Percentiles rank a stretch among this genome's conserved stretches.
Conservation (phyloP, 768 basidiomycete genomes). For the Amyloporia xantha region DNA sequence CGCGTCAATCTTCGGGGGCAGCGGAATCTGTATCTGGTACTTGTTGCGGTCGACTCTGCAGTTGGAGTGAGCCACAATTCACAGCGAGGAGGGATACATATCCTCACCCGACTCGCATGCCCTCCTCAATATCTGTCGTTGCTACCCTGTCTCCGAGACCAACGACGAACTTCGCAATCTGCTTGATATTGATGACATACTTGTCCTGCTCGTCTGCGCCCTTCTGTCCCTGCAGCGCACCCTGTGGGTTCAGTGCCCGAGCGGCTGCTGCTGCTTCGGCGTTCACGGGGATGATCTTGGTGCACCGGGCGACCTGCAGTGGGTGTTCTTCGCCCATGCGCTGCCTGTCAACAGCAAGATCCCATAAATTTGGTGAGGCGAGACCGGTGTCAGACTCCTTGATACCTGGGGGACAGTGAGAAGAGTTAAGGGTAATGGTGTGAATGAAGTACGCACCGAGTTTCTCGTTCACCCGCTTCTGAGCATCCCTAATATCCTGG, state of each 20-base stretch:
- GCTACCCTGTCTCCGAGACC: conserved; percentile 95
- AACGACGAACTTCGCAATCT: conserved; percentile 99
- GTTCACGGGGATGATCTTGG: conserved; percentile 91
- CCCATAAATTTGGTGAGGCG: conserved; percentile 96
- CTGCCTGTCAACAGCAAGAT: conserved; percentile 86
- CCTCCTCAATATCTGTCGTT: conserved; percentile 98
- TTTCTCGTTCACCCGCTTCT: conserved; percentile 96
- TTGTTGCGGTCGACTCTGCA: conserved; percentile 88
- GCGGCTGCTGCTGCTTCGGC: conserved; percentile 71
- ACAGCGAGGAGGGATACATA: background rate
- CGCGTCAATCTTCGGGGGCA: conserved; percentile 98
- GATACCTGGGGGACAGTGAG: conserved; percentile 48
- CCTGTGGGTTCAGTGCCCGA: conserved; percentile 68
- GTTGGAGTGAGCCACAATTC: background rate
- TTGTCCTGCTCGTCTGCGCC: conserved; percentile 99
- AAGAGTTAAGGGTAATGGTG: background rate
- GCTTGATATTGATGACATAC: conserved; percentile 99
- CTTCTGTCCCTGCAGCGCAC: conserved; percentile 81
- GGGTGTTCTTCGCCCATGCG: conserved; percentile 92
- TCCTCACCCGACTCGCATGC: conserved; percentile 98
- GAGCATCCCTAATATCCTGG: conserved; percentile 89
- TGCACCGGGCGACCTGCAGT: conserved; percentile 94
- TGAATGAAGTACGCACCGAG: conserved; percentile 50
- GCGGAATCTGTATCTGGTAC: conserved; percentile 97
- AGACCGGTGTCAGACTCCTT: conserved; percentile 99